Percentiles rank a stretch among this genome's conserved stretches.
These are phyloP conservation scores for Beta vulgaris DNA, from an alignment of 148 eudicot genomes.

Conservation along the genomic window DNA sequence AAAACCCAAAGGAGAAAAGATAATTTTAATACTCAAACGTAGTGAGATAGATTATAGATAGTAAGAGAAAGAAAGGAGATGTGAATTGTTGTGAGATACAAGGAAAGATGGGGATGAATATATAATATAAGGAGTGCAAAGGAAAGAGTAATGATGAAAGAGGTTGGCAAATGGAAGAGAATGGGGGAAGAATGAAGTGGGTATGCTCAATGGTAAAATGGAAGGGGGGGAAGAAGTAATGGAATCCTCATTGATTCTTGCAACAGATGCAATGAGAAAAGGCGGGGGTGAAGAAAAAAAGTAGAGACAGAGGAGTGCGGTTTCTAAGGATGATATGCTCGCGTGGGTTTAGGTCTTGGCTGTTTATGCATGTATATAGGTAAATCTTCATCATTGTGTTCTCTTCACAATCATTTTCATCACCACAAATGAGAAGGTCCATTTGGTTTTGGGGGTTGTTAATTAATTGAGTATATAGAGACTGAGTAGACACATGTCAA, in stretches of 20 bases:
- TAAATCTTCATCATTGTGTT: not conserved
- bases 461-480: too few species aligned
- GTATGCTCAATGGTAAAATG: slow-evolving; percentile 27
- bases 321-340: slow-evolving; percentile 64
- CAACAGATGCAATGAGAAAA: slow-evolving; percentile 4
- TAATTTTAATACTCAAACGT: not conserved
- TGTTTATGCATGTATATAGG: slow-evolving; percentile 5
- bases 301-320: slow-evolving; percentile 30
- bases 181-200: slow-evolving; percentile 21
- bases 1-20: not conserved
- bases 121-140: slow-evolving; percentile 28
- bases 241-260: slow-evolving; percentile 55
- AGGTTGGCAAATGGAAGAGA: not conserved
- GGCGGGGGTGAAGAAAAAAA: not conserved
- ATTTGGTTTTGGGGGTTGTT: too few species aligned
- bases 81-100: slow-evolving; percentile 9
- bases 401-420: not conserved
- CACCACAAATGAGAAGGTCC: not conserved
- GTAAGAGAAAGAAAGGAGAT: slow-evolving; percentile 11
- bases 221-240: not conserved
- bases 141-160: slow-evolving; percentile 33
- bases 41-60: not conserved
- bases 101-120: not conserved
- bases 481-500: too few species aligned
- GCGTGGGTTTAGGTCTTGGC: slow-evolving; percentile 39